Evolutionary conservation across 495 filamentous ascomycete genomes (phyloP).

Genomic region (Acidiella bohemica): DNA sequence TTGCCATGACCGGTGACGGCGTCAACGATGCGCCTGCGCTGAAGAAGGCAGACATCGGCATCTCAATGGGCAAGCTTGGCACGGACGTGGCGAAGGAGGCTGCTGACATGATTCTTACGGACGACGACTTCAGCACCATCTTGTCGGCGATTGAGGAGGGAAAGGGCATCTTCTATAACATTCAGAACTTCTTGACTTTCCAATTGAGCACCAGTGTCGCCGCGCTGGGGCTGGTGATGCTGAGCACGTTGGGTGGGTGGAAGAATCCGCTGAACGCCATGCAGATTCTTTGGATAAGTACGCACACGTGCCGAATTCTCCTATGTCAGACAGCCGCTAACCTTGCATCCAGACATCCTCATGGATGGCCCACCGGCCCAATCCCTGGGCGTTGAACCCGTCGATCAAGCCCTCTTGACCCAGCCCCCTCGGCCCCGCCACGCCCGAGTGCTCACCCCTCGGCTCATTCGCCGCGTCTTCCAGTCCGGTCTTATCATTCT

Average conservation of each 20-base stretch:
- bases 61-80: constrained; percentile 88
- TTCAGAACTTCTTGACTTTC: constrained; percentile 98
- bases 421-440: constrained; percentile 72
- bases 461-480: constrained; percentile 68
- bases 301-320: constrained; percentile 31
- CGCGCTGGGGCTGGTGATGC: constrained; percentile 74
- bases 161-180: constrained; percentile 98
- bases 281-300: constrained; percentile 99
- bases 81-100: constrained; percentile 98
- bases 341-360: constrained; percentile 92
- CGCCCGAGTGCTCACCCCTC: constrained; percentile 73
- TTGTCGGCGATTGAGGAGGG: constrained; percentile 93
- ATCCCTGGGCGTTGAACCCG: constrained; percentile 89
- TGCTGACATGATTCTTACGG: constrained; percentile 97
- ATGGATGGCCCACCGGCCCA: constrained; percentile 98
- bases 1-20: constrained; percentile 97
- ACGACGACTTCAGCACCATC: constrained; percentile 97
- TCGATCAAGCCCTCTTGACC: constrained; percentile 88
- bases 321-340: constrained; percentile 20
- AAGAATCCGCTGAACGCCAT: constrained; percentile 93
- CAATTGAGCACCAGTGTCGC: constrained; percentile 95
- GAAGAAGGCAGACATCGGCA: constrained; percentile 95
- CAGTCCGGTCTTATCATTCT: constrained; percentile 85
- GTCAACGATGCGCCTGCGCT: constrained; percentile 95
- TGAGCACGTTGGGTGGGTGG: constrained; percentile 84